phyloP scores from a whole-genome alignment of 106 monocot species.

The Vanilla planifolia region DNA sequence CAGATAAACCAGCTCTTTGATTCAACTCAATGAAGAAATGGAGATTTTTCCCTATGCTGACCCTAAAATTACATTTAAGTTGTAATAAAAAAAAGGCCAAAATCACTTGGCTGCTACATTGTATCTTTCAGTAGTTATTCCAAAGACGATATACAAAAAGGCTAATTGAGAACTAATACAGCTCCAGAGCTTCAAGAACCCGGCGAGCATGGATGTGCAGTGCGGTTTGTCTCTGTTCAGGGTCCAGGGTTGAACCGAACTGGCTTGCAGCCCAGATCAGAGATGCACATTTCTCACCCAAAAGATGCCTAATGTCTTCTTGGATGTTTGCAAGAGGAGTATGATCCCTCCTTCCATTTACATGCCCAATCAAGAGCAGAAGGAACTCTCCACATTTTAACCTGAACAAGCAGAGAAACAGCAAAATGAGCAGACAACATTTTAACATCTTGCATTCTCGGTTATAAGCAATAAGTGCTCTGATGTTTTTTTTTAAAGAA shows the following conservation, averaged over 20 bases:
- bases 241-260: constrained; percentile 73
- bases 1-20: too few species aligned
- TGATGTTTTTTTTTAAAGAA: too few species aligned
- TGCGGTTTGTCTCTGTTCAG: constrained; percentile 73
- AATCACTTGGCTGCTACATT: too few species aligned
- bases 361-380: constrained; percentile 75
- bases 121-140: too few species aligned
- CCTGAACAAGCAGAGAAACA: constrained; percentile 21
- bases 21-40: too few species aligned
- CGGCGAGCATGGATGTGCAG: constrained; percentile 77
- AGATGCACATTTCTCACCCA: constrained; percentile 82
- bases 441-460: too few species aligned
- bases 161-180: constrained; percentile 10
- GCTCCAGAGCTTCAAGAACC: constrained; percentile 45
- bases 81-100: too few species aligned
- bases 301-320: constrained; percentile 42
- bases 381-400: constrained; percentile 94
- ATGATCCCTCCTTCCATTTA: constrained; percentile 54
- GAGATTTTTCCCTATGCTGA: too few species aligned
- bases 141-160: too few species aligned
- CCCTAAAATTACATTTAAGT: too few species aligned
- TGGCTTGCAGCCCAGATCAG: constrained; percentile 91
- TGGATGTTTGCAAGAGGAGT: constrained; percentile 56
- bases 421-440: constrained; percentile 6
- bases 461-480: too few species aligned